Percentiles rank a stretch among this genome's conserved stretches.
Conservation (phyloP, 202 grass and related monocot species). For the Musa balbisiana region DNA sequence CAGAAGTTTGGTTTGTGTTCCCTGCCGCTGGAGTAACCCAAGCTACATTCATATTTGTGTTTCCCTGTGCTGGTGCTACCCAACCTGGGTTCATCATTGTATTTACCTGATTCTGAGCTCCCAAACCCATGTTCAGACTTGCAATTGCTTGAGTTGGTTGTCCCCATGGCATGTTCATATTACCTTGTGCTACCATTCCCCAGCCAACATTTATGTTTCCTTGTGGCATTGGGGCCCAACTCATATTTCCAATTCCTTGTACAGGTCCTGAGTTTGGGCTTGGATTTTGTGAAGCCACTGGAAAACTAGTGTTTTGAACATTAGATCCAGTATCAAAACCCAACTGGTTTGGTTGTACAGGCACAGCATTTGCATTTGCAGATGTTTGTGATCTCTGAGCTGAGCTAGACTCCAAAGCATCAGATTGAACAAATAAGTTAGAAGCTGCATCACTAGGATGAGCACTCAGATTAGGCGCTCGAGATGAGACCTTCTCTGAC, state of each 20-base stretch:
- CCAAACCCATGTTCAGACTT: slow-evolving; percentile 48
- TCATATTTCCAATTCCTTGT: slow-evolving; percentile 55
- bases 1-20: slow-evolving; percentile 8
- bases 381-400: neutral
- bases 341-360: slow-evolving; percentile 15
- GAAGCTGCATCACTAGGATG: slow-evolving; percentile 28
- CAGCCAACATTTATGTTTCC: slow-evolving; percentile 55
- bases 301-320: slow-evolving; percentile 34
- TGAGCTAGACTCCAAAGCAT: slow-evolving; percentile 9
- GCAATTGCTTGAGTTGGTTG: slow-evolving; percentile 42
- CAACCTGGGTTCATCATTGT: slow-evolving; percentile 60
- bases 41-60: slow-evolving; percentile 13
- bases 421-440: slow-evolving; percentile 24
- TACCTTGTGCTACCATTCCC: slow-evolving; percentile 51
- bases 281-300: slow-evolving; percentile 34
- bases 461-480: slow-evolving; percentile 27
- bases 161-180: slow-evolving; percentile 55
- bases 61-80: slow-evolving; percentile 37
- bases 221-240: slow-evolving; percentile 35
- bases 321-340: slow-evolving; percentile 22
- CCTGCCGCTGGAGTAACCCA: neutral
- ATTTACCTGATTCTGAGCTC: slow-evolving; percentile 47
- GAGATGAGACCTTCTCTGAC: slow-evolving; percentile 26
- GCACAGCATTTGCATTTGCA: slow-evolving; percentile 22
- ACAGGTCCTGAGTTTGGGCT: slow-evolving; percentile 37